Base-by-base conservation (phyloP, 2,329 filamentous ascomycete species). In the Colletotrichum sp. region DNA sequence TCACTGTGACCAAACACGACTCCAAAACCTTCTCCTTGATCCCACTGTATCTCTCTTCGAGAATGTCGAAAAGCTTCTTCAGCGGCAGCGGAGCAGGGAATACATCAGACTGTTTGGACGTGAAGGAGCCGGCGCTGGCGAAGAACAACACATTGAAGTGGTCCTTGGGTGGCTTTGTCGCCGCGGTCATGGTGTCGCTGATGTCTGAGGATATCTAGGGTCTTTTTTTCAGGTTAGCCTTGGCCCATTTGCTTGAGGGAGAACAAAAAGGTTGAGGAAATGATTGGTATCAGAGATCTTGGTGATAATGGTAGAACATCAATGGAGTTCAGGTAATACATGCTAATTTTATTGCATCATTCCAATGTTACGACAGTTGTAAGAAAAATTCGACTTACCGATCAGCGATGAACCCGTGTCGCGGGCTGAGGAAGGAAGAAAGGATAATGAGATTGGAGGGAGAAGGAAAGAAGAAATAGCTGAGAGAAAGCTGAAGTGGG, bases 141-240 rank as follows among this genome's bases (percentile, higher is more conserved):
- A 98, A 98, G 86, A 96, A 98, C 71, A 97, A 91, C 62, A 98
- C 87, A 73, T 90, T 94, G 86, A 97, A 98, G 79, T 95, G 90
- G n/a, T 90, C 93, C 59, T 86, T 78, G 1, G 92, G 91, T 13
- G 90, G 84, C 77, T 88, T 90, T 0, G 88, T 82, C 3, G 83
- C 78, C 34, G 85, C 81, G 15, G 82, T 81, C 84, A 87, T 87
- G 26, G 59, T 77, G 39, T 26, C 9, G 4, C 44, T 62, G 32
- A 32, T 28, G 62, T 34, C 36, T 18, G 66, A 59, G 55, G 26
- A 44, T 15, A 62, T 30, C 60, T 77, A 34, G 49, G 32, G 39
- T 55, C 67, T 73, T 69, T 21, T 21, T 39, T 39, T 8, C 13
- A 8, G 24, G 78, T 83, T 80, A 82, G 81, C 80, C 16, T 64